Percentiles rank a stretch among this genome's conserved stretches.
Conservation (phyloP, 2,329 filamentous ascomycete species). For the Tolypocladium album region DNA sequence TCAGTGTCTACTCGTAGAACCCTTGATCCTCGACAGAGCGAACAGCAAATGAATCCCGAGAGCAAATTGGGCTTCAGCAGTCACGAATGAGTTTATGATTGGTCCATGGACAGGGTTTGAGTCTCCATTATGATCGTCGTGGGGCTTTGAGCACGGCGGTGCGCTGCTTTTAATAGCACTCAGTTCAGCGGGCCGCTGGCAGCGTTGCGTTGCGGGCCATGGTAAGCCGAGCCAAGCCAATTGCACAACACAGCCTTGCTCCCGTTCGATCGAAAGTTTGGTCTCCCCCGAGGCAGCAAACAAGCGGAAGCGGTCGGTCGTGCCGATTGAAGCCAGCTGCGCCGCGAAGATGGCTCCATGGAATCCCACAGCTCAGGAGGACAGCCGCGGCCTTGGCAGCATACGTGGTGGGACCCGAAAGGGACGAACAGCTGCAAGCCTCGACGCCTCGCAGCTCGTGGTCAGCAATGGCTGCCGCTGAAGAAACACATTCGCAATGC, state of each 20-base stretch:
- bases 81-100: not conserved
- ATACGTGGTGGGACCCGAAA: not conserved
- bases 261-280: too few species aligned
- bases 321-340: not conserved
- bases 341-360: not conserved
- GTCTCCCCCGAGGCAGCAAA: not conserved
- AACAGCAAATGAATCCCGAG: not conserved
- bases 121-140: not conserved
- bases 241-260: not conserved
- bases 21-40: not conserved
- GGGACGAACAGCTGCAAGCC: not conserved
- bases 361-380: not conserved
- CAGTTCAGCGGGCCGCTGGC: not conserved
- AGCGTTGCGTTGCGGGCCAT: not conserved
- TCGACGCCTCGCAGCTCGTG: not conserved
- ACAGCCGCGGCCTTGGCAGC: not conserved
- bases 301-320: not conserved
- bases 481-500: not conserved
- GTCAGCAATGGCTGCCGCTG: not conserved
- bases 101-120: not conserved
- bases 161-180: not conserved
- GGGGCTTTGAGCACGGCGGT: not conserved
- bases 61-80: not conserved
- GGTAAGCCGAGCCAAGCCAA: not conserved
- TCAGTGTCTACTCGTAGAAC: not conserved